Base-by-base conservation (phyloP, 2,329 filamentous ascomycete species). In the Colletotrichum gloeosporioides region DNA sequence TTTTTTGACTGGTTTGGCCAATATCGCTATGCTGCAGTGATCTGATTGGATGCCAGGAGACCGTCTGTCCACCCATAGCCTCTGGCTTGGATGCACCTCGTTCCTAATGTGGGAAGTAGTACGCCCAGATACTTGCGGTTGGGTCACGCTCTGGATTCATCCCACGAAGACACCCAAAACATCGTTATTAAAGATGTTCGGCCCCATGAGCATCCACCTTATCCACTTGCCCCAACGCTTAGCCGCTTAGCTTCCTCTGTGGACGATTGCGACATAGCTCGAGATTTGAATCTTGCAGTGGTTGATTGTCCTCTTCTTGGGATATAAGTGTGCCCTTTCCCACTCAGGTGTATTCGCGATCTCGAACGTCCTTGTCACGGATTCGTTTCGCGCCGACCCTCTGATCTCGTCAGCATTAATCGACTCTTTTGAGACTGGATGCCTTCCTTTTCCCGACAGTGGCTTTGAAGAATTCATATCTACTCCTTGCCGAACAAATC, bases 181-280 rank as follows among this genome's bases (percentile, higher is more conserved):
- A 71, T 69, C 67, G 72, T 77, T 68, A 55, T 67, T 75, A 71
- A 68, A 75, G 69, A 63, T 67, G 49, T 49, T 71, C 53, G 66
- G 62, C 57, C 76, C 75, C 68, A 31, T 66, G 29, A 44, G 63
- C 68, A 69, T 73, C 73, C 68, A 73, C 68, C 34, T 72, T 72
- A 76, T 63, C 68, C 76, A 73, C 75, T 71, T 77, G 72, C 66
- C 75, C 73, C 73, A 65, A 39, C 57, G 27, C 64, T 68, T 64
- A 61, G 34, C 63, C 74, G 64, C 68, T 65, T 76, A 76, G 76
- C 55, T 71, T 62, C 44, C 39, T 55, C 25, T 36, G 34, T 39
- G 66, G 63, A 27, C 61, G 71, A 75, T 77, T 77, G 75, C 75
- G 75, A 77, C 75, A 77, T 77, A 66, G 66, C n/a, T 55, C 57